Percentiles rank a stretch among this genome's conserved stretches.
These are phyloP conservation scores for Helotiales sp. DNA, from an alignment of 2,329 filamentous ascomycete genomes.

Conservation along the genomic window DNA sequence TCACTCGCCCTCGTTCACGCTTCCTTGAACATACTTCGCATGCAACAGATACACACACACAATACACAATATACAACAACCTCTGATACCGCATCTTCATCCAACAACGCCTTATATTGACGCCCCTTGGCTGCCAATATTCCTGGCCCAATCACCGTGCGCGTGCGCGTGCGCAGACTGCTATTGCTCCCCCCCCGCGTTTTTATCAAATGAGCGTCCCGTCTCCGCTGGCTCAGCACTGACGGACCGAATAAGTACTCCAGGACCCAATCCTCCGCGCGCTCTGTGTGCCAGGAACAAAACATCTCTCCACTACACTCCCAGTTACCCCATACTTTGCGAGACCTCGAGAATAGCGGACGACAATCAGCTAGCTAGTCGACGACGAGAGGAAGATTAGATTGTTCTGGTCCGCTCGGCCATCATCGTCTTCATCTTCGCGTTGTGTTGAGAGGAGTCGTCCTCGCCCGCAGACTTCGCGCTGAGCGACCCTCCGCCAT, in stretches of 20 bases:
- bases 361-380: constrained; percentile 2
- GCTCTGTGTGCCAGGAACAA: background rate
- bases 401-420: background rate
- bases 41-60: background rate
- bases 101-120: background rate
- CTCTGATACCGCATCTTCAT: background rate
- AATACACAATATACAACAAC: background rate
- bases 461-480: background rate
- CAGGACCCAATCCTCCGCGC: constrained; percentile 19
- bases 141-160: background rate
- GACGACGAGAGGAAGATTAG: constrained; percentile 4
- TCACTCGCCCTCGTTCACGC: background rate
- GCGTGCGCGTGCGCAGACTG: background rate
- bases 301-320: constrained; percentile 19
- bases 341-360: background rate
- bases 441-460: constrained; percentile 5
- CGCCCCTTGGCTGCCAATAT: background rate
- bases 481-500: constrained; percentile 6
- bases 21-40: background rate
- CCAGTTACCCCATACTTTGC: constrained; percentile 16
- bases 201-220: background rate
- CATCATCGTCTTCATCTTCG: background rate
- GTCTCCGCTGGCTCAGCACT: constrained; percentile 17
- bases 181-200: background rate
- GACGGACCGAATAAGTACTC: constrained; percentile 31